Percentiles rank a stretch among this genome's conserved stretches.
Conservation (phyloP, 352 stramenopile species). For the Phytophthora niederhauseri region DNA sequence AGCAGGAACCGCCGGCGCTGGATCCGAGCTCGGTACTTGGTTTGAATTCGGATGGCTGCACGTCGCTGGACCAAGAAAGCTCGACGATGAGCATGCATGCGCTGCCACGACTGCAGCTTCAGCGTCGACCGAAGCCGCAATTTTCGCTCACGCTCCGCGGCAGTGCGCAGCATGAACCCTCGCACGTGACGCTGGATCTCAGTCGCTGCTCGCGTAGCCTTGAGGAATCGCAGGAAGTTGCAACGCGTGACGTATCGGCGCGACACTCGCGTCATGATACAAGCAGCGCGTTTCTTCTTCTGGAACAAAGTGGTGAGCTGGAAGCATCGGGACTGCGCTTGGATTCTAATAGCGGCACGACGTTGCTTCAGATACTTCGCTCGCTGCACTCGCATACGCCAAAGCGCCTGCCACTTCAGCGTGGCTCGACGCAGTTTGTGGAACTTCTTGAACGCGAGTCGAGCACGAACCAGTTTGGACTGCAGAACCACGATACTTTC, state of each 20-base stretch:
- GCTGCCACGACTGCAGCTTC: conserved; percentile 61
- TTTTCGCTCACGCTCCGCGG: conserved; percentile 64
- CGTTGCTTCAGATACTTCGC: conserved; percentile 49
- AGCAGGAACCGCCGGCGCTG: conserved; percentile 51
- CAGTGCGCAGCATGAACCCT: conserved; percentile 65
- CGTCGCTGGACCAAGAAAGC: conserved; percentile 35
- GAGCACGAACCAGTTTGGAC: conserved; percentile 55
- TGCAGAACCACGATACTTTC: conserved; percentile 59
- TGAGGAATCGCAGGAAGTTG: conserved; percentile 42
- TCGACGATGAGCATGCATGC: conserved; percentile 47
- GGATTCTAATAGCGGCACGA: conserved; percentile 29
- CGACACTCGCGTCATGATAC: conserved; percentile 38
- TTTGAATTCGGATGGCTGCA: conserved; percentile 54
- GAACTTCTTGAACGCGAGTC: conserved; percentile 47
- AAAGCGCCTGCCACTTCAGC: conserved; percentile 54
- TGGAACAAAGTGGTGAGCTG: conserved; percentile 34
- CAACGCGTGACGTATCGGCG: conserved; percentile 55
- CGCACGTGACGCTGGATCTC: conserved; percentile 54
- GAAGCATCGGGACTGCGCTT: conserved; percentile 45
- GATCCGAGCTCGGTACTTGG: conserved; percentile 45
- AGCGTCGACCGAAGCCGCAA: conserved; percentile 45
- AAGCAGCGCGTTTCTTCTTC: conserved; percentile 39
- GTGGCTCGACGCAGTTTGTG: conserved; percentile 42
- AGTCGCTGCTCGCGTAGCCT: conserved; percentile 41
- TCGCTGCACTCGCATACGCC: conserved; percentile 46